Evolutionary conservation across 169 alveolate species (phyloP).

Genomic region (Babesia sp.): DNA sequence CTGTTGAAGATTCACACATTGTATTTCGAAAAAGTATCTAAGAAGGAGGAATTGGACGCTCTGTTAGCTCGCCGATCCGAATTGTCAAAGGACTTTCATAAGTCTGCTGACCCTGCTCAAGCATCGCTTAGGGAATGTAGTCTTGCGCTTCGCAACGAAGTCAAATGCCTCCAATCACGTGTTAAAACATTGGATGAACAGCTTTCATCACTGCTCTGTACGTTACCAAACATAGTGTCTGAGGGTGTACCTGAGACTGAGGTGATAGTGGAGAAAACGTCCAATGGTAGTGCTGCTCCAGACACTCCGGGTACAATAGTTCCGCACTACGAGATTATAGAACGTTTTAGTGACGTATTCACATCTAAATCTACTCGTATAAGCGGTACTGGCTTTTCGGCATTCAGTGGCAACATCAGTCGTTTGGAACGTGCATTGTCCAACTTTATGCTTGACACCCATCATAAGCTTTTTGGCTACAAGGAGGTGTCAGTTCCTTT

Average conservation of each 20-base stretch:
- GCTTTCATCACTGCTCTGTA: background rate
- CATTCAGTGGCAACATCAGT: conserved; percentile 46
- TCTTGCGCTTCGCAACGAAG: conserved; percentile 19
- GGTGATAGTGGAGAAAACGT: conserved; percentile 2
- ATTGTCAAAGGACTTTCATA: conserved; percentile 31
- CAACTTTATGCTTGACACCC: conserved; percentile 71
- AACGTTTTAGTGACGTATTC: conserved; percentile 20
- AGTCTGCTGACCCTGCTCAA: conserved; percentile 6
- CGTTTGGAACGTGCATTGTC: conserved; percentile 72
- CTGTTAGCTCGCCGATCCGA: conserved; percentile 12
- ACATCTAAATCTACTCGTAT: conserved; percentile 25
- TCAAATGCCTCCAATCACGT: background rate
- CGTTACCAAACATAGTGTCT: conserved; percentile 40
- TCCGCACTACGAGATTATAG: conserved; percentile 52
- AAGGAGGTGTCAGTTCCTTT: conserved; percentile 71
- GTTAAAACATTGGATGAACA: conserved; percentile 6
- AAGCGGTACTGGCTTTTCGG: conserved; percentile 55
- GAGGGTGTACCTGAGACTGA: conserved; percentile 39
- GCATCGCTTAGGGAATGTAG: conserved; percentile 15
- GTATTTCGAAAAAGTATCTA: background rate
- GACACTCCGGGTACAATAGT: background rate
- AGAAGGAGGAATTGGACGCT: background rate
- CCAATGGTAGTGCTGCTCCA: background rate
- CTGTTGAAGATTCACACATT: conserved; percentile 13
- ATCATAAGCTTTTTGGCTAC: conserved; percentile 67